Percentiles rank a stretch among this genome's conserved stretches.
Evolutionary conservation across 2,329 filamentous ascomycete species (phyloP).

Genomic region (Chaetomium sp.): DNA sequence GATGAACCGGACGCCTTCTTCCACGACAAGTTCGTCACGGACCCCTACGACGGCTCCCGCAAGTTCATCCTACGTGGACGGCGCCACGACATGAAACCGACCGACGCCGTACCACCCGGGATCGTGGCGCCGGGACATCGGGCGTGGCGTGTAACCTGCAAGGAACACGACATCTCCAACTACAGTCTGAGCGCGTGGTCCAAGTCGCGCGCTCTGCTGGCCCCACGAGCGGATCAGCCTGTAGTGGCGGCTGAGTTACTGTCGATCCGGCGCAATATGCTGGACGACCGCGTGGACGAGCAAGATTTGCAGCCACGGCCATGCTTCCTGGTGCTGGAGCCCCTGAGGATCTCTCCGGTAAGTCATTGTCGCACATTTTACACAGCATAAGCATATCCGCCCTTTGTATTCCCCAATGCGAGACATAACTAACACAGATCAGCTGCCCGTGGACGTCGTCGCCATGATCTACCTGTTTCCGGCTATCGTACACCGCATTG

Average conservation of each 20-base stretch:
- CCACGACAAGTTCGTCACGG: slow-evolving; percentile 46
- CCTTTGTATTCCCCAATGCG: too few species aligned
- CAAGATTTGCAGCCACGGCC: slow-evolving; percentile 35
- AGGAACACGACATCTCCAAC: slow-evolving; percentile 61
- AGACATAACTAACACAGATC: slow-evolving; percentile 17
- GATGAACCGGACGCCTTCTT: slow-evolving; percentile 43
- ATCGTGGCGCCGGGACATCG: slow-evolving; percentile 44
- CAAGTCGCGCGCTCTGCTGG: slow-evolving; percentile 46
- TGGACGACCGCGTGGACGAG: slow-evolving; percentile 58
- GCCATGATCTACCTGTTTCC: slow-evolving; percentile 71
- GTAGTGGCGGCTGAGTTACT: slow-evolving; percentile 72
- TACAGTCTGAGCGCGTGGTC: slow-evolving; percentile 74
- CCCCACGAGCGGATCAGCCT: slow-evolving; percentile 64
- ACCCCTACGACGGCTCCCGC: slow-evolving; percentile 56
- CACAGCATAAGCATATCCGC: background rate
- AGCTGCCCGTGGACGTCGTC: slow-evolving; percentile 66
- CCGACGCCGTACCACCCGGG: slow-evolving; percentile 56
- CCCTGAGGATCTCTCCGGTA: slow-evolving; percentile 69
- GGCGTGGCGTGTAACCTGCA: slow-evolving; percentile 33
- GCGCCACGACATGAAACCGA: slow-evolving; percentile 52
- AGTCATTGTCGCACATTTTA: slow-evolving; percentile 29
- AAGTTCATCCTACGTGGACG: slow-evolving; percentile 52
- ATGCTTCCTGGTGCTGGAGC: slow-evolving; percentile 70
- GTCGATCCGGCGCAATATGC: slow-evolving; percentile 71
- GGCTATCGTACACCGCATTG: slow-evolving; percentile 75